Conservation (phyloP, 2,329 filamentous ascomycete species). For the Microsporum ferrugineum region DNA sequence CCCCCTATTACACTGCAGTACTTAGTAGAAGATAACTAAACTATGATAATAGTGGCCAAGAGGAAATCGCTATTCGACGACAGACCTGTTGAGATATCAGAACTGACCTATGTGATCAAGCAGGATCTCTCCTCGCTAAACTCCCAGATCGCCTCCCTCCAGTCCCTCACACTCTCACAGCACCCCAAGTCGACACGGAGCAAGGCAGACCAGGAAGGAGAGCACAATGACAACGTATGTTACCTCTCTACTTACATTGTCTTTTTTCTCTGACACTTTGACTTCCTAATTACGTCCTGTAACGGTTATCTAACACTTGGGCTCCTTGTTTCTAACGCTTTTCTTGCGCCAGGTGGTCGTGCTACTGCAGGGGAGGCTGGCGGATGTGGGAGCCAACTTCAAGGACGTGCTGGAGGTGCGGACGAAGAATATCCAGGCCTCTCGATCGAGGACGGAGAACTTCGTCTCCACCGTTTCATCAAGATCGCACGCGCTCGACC, state of each 20-base stretch:
- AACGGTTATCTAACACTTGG: not conserved
- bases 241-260: conserved; percentile 14
- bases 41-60: conserved; percentile 57
- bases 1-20: not conserved
- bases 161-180: conserved; percentile 63
- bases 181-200: conserved; percentile 49
- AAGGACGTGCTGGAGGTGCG: conserved; percentile 93
- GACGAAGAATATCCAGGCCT: conserved; percentile 96
- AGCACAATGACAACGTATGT: conserved; percentile 85
- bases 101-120: conserved; percentile 95
- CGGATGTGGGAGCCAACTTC: conserved; percentile 88
- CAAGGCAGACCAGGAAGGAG: conserved; percentile 63
- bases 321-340: conserved; percentile 5
- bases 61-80: conserved; percentile 96
- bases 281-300: not conserved
- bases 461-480: conserved; percentile 85
- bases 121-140: conserved; percentile 82
- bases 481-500: conserved; percentile 53
- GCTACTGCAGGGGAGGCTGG: conserved; percentile 78
- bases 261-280: not conserved
- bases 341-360: conserved; percentile 51
- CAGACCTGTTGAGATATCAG: conserved; percentile 89
- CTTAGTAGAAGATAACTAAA: not conserved
- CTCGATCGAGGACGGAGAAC: conserved; percentile 82
- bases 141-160: conserved; percentile 74